Evolutionary conservation across 2,329 filamentous ascomycete species (phyloP), one percentile per base, ranked within the genome.

Genomic region (Apiospora saccharicola): DNA sequence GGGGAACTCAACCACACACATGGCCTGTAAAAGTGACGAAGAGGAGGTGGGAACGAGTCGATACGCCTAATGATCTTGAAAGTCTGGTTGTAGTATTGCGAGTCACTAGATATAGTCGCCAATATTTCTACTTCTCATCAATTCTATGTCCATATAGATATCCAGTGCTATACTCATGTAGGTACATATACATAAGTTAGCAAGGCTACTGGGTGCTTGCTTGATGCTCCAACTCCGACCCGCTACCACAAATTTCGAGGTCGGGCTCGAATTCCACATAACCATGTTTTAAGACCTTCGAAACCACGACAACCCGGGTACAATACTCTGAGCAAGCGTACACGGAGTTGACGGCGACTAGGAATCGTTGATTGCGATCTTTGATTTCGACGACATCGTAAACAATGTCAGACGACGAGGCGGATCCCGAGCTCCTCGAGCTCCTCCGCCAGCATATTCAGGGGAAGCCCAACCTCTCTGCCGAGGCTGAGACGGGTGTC

Each of bases 391-490:
- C 57, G 34, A 34, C 14, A 30, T 16, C 34, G 14, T 19, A 44
- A 4, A 85, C 68, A 77, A 97, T 97, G 93, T 97, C 94, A 67
- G 95, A 98, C 85, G 94, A 97, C 82, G 96, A 98, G 82, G 92
- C 92, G 68, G 96, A 98, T 80, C 92, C 90, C 53, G 95, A 98
- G 83, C 90, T 98, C 67, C 87, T 98, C 26, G 94, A 92, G 76
- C 91, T 98, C 26, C 89, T 98, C 19, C 92, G 95, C 70, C 91
- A 96, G 81, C 94, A 95, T 74, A 87, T 97, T 64, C 83, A 92
- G 70, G 89, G 90, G 71, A 88, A 89, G 72, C 83, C 86, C 26
- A 82, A 85, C 37, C 79, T 90, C 70, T 82, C 87, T 67, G 83
- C 88, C 26, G 88, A 91, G 30, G 89, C 93, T 26, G 93, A 96